Evolutionary conservation across 169 alveolate genomes (phyloP).

Genomic region (Cryptosporidium viatorum): DNA sequence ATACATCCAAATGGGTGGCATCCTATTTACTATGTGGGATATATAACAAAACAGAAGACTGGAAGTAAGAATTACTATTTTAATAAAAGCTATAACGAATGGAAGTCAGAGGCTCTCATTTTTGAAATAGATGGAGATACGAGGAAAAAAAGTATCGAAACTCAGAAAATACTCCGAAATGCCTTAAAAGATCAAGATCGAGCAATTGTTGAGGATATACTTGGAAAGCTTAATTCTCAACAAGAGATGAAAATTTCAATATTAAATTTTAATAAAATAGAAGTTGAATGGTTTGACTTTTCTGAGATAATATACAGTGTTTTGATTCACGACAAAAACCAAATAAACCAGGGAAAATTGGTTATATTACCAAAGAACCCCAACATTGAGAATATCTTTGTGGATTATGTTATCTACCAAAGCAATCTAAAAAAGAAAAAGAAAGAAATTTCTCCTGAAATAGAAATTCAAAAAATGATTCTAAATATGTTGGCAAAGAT

Average conservation of each 20-base stretch:
- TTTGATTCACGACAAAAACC: slow-evolving; percentile 28
- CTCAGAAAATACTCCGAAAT: slow-evolving; percentile 16
- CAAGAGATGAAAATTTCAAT: slow-evolving; percentile 15
- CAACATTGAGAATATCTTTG: slow-evolving; percentile 6
- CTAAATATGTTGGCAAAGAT: not conserved
- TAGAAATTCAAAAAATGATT: not conserved
- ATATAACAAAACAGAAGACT: not conserved
- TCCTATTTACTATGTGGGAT: slow-evolving; percentile 58
- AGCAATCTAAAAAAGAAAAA: not conserved
- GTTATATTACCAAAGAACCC: slow-evolving; percentile 36
- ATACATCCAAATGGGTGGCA: slow-evolving; percentile 69
- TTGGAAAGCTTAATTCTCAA: not conserved
- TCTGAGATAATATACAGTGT: slow-evolving; percentile 27
- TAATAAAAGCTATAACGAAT: slow-evolving; percentile 44
- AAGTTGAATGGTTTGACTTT: slow-evolving; percentile 48
- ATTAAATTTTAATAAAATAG: not conserved
- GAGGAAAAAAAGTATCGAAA: slow-evolving; percentile 16
- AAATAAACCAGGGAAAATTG: slow-evolving; percentile 13
- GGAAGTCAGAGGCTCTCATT: slow-evolving; percentile 64
- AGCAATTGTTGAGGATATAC: not conserved
- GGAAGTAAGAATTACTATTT: not conserved
- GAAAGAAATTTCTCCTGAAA: not conserved
- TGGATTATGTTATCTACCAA: not conserved
- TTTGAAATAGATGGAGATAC: slow-evolving; percentile 19
- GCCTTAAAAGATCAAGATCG: slow-evolving; percentile 9